phyloP scores from a whole-genome alignment of 768 basidiomycete species.

The Naematelia aurantialba region DNA sequence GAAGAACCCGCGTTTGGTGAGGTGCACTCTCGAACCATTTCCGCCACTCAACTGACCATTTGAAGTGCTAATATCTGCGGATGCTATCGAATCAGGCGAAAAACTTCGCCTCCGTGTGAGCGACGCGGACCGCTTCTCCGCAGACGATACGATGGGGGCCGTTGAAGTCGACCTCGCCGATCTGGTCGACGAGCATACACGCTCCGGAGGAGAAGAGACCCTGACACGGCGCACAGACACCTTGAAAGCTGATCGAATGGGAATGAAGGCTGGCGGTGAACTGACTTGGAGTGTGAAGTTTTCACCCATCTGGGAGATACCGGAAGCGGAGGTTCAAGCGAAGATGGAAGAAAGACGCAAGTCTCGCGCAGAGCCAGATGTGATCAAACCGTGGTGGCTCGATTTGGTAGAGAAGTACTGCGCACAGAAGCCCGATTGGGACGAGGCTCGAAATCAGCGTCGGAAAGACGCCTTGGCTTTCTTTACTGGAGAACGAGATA shows the following conservation, averaged over 20 bases:
- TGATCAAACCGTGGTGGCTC: conserved; percentile 29
- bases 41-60: not conserved
- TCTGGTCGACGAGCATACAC: conserved; percentile 27
- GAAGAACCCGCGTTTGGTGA: conserved; percentile 48
- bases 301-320: conserved; percentile 47
- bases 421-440: conserved; percentile 42
- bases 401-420: conserved; percentile 25
- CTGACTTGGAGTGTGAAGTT: conserved; percentile 46
- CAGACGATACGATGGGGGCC: conserved; percentile 48
- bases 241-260: conserved; percentile 27
- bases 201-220: not conserved
- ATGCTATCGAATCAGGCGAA: conserved; percentile 48
- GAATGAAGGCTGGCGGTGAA: conserved; percentile 36
- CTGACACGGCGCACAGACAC: conserved; percentile 22
- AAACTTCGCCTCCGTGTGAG: conserved; percentile 39
- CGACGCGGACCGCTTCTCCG: conserved; percentile 48
- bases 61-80: conserved; percentile 43
- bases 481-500: conserved; percentile 48
- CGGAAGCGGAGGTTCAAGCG: conserved; percentile 21
- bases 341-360: conserved; percentile 12
- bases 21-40: conserved; percentile 1
- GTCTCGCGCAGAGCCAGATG: conserved; percentile 13
- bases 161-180: conserved; percentile 48
- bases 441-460: conserved; percentile 34
- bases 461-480: conserved; percentile 45